Conservation (phyloP, 2,329 filamentous ascomycete genomes). For the Stromatinia cepivora region DNA sequence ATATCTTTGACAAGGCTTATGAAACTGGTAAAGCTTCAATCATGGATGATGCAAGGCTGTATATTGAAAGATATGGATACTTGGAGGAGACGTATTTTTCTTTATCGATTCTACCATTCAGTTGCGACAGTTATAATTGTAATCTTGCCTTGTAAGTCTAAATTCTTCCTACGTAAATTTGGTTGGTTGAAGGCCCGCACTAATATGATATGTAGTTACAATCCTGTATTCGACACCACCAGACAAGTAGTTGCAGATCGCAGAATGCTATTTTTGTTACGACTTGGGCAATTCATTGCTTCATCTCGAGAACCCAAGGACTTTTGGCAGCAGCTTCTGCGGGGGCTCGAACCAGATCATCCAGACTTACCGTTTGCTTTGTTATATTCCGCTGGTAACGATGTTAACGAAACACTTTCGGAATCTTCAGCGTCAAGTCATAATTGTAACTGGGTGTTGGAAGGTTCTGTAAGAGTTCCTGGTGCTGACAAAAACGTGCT, state of each 20-base stretch:
- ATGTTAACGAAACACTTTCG: constrained; percentile 42
- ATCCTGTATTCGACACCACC: constrained; percentile 75
- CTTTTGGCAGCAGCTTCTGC: constrained; percentile 70
- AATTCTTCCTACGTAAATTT: neutral
- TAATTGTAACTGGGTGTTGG: constrained; percentile 30
- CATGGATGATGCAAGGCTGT: constrained; percentile 37
- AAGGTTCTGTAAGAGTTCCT: constrained; percentile 30
- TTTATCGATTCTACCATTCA: constrained; percentile 33
- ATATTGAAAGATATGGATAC: constrained; percentile 42
- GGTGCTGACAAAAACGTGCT: neutral
- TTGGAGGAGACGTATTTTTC: constrained; percentile 44
- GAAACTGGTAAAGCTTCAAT: constrained; percentile 34
- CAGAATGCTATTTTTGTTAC: constrained; percentile 73
- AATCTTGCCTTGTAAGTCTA: constrained; percentile 31
- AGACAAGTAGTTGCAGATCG: constrained; percentile 72
- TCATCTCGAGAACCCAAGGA: constrained; percentile 67
- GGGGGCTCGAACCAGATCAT: constrained; percentile 70
- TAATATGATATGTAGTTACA: constrained; percentile 46
- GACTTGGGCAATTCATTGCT: constrained; percentile 72
- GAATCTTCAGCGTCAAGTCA: constrained; percentile 29
- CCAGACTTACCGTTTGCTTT: constrained; percentile 73
- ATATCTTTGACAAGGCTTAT: constrained; percentile 37
- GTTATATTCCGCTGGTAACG: constrained; percentile 72
- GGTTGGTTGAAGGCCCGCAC: neutral
- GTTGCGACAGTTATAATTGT: constrained; percentile 22